phyloP scores from a whole-genome alignment of 495 filamentous ascomycete genomes.

The Annulohypoxylon maeteangense region DNA sequence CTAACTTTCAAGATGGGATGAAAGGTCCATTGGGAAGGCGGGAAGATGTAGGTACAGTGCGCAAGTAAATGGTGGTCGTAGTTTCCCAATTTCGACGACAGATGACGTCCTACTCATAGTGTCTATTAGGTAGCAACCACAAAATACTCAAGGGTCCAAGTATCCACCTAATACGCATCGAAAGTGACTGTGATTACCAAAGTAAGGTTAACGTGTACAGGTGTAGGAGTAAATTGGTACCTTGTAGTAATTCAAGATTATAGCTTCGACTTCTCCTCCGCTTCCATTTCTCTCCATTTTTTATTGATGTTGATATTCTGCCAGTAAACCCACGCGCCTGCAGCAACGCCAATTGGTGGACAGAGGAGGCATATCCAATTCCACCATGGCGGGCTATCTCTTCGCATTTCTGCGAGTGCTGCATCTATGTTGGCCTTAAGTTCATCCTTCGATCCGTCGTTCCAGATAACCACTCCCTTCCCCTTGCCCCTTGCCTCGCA shows the following conservation, averaged over 20 bases:
- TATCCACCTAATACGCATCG: background rate
- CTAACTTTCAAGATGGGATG: background rate
- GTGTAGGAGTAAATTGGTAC: background rate
- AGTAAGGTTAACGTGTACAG: background rate
- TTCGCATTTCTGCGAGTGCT: constrained; percentile 70
- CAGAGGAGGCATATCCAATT: constrained; percentile 73
- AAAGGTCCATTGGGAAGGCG: background rate
- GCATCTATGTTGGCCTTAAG: constrained; percentile 70
- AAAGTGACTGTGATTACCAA: background rate
- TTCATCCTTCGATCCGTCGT: constrained; percentile 78
- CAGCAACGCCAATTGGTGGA: constrained; percentile 75
- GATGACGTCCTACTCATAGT: background rate
- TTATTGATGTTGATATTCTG: constrained; percentile 72
- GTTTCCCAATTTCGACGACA: background rate
- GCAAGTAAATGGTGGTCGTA: background rate
- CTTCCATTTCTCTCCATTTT: constrained; percentile 74
- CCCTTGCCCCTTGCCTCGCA: constrained; percentile 69
- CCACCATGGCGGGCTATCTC: constrained; percentile 81
- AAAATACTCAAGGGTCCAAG: background rate
- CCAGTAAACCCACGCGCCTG: constrained; percentile 73
- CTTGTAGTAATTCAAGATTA: constrained; percentile 49
- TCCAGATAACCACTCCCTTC: constrained; percentile 82
- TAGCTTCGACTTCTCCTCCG: constrained; percentile 74
- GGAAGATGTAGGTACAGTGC: background rate
- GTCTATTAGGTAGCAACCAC: background rate